phyloP scores from a whole-genome alignment of 148 eudicot species.

The Limonium bicolor region DNA sequence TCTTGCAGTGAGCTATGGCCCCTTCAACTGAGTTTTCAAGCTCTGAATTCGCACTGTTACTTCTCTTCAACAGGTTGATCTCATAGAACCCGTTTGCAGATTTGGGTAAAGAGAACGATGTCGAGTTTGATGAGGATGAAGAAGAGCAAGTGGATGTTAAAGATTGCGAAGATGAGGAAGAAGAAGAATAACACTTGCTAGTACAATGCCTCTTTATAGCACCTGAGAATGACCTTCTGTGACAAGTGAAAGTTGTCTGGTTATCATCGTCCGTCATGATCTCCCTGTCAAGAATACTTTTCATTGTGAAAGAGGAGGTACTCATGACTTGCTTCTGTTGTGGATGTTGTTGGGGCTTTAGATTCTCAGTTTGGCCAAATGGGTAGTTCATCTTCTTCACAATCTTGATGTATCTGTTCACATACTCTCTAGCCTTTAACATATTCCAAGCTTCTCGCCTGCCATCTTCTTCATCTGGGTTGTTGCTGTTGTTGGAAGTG shows the following conservation, averaged over 20 bases:
- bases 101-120: slow-evolving; percentile 33
- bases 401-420: slow-evolving; percentile 12
- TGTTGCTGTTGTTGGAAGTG: slow-evolving; percentile 8
- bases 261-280: slow-evolving; percentile 3
- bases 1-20: slow-evolving; percentile 72
- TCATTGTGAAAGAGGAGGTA: slow-evolving; percentile 14
- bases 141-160: slow-evolving; percentile 24
- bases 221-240: slow-evolving; percentile 54
- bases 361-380: slow-evolving; percentile 16
- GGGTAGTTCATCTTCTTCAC: slow-evolving; percentile 12
- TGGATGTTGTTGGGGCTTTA: too few relatives aligned
- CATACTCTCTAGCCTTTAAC: slow-evolving; percentile 13
- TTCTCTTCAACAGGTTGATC: slow-evolving; percentile 30
- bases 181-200: slow-evolving; percentile 17
- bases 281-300: slow-evolving; percentile 12
- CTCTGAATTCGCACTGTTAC: slow-evolving; percentile 37
- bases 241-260: slow-evolving; percentile 11
- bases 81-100: slow-evolving; percentile 30
- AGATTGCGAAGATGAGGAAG: slow-evolving; percentile 22
- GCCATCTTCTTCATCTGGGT: slow-evolving; percentile 1
- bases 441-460: slow-evolving; percentile 6
- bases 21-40: slow-evolving; percentile 56
- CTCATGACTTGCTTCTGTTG: too few relatives aligned
- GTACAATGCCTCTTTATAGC: slow-evolving; percentile 40
- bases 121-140: slow-evolving; percentile 14